Percentiles rank a stretch among this genome's conserved stretches.
Conservation (phyloP, 495 filamentous ascomycete genomes). For the Aspergillus conjunctus region DNA sequence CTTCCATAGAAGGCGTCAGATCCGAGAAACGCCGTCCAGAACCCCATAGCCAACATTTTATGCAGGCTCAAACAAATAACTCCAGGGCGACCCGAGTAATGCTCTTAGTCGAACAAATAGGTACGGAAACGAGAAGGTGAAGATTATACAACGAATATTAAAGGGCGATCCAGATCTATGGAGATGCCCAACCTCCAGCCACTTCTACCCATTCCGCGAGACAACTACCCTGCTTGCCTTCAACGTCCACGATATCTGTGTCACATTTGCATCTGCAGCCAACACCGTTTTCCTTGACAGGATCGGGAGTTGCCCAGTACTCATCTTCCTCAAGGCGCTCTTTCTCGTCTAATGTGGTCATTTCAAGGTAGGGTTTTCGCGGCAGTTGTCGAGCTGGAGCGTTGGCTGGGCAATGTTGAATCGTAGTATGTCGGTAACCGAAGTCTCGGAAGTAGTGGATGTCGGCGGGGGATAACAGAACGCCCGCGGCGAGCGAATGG, state of each 20-base stretch:
- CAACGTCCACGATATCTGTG: conserved; percentile 97
- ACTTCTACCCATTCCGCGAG: conserved; percentile 96
- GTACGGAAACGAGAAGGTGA: conserved; percentile 38
- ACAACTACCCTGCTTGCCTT: conserved; percentile 95
- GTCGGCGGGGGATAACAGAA: conserved; percentile 76
- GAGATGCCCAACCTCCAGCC: conserved; percentile 89
- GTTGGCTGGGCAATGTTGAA: conserved; percentile 98
- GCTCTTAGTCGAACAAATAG: conserved; percentile 39
- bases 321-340: conserved; percentile 91
- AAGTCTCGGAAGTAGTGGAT: conserved; percentile 99
- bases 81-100: conserved; percentile 41
- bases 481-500: conserved; percentile 94
- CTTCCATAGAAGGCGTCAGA: conserved; percentile 44
- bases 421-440: conserved; percentile 97
- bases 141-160: conserved; percentile 39
- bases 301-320: conserved; percentile 90
- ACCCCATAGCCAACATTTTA: conserved; percentile 39
- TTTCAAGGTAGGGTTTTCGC: conserved; percentile 79
- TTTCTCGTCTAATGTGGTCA: conserved; percentile 81
- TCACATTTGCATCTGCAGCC: conserved; percentile 97
- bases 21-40: conserved; percentile 50
- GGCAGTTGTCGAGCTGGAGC: conserved; percentile 87
- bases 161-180: conserved; percentile 40
- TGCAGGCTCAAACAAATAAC: conserved; percentile 45
- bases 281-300: conserved; percentile 92